Evolutionary conservation across 1,284 basidiomycete species (phyloP), one percentile per base, ranked within the genome.

Genomic region (Neonothopanus nambi): DNA sequence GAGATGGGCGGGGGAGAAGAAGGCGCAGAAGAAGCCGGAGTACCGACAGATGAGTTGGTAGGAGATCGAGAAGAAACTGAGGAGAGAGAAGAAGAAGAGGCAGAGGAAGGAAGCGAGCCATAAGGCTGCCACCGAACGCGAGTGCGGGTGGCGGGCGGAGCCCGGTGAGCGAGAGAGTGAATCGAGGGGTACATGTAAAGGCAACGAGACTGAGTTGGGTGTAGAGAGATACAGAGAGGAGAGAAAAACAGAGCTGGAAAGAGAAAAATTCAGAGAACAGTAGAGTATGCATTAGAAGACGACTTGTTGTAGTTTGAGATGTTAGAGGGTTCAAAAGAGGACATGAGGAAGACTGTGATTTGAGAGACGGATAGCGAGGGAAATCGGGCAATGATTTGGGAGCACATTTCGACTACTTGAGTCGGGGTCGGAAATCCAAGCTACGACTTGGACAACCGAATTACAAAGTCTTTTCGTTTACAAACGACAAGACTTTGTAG

Each of bases 71-170:
- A 70, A 44, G 75, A 70, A 47, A 33, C 30, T 33, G 71, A 59
- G 41, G 70, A 64, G 47, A 65, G 64, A 50, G 65, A 70, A 49
- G 65, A 59, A 53, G 66, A 65, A 40, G n/a, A n/a, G n/a, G n/a
- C n/a, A n/a, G 70, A 69, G 59, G 65, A 70, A 48, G 68, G 70
- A 61, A 71, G 70, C 58, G 65, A 70, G 59, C 59, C 71, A 68
- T 89, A 89, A 58, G 87, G 87, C 70, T 90, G 87, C 87, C 87
- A 89, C 62, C 86, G 83, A 63, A 82, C 73, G 67, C 84, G 73
- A 44, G 80, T 72, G 61, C 84, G 80, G 54, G 85, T 79, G 12
- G 83, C 81, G 62, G 82, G 79, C 46, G 82, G 81, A 41, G 84
- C 85, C 73, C 86, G 73, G 66, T 87, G 85, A 72, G 85, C 77